A percentile compares a stretch with the other conserved stretches of the same genome.
Conservation (phyloP, 768 basidiomycete species). For the Coprinopsis sp. region DNA sequence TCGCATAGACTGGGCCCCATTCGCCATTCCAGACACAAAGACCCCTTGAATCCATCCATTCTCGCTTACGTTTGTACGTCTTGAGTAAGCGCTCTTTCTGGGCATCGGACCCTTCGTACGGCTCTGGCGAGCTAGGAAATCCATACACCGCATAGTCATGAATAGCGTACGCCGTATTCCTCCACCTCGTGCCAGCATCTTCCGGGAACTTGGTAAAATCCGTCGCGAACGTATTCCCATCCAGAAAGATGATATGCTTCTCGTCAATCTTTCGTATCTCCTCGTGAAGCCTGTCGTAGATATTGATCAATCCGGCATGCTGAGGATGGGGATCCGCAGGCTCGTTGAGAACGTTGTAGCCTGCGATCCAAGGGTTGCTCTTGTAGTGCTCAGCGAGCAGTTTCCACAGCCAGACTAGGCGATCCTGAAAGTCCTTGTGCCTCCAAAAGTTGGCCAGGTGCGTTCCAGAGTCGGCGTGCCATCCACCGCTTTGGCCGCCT, state of each 20-base stretch:
- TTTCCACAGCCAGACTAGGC: slow-evolving; percentile 72
- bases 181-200: slow-evolving; percentile 54
- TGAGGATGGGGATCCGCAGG: slow-evolving; percentile 56
- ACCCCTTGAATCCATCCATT: slow-evolving; percentile 65
- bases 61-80: slow-evolving; percentile 65
- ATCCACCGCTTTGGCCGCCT: slow-evolving; percentile 71
- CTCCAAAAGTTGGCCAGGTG: slow-evolving; percentile 71
- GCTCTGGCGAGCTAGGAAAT: slow-evolving; percentile 61
- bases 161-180: slow-evolving; percentile 71
- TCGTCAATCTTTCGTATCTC: slow-evolving; percentile 69
- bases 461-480: slow-evolving; percentile 74
- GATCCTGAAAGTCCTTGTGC: slow-evolving; percentile 82
- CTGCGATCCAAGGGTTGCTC: slow-evolving; percentile 74
- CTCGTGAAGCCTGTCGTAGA: slow-evolving; percentile 62
- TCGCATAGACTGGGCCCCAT: slow-evolving; percentile 79
- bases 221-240: slow-evolving; percentile 78
- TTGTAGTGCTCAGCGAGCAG: slow-evolving; percentile 69
- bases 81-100: slow-evolving; percentile 47
- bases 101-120: slow-evolving; percentile 47
- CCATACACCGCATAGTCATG: slow-evolving; percentile 75
- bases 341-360: slow-evolving; percentile 84
- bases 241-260: slow-evolving; percentile 71
- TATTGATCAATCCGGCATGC: slow-evolving; percentile 54
- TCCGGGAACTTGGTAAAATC: slow-evolving; percentile 68
- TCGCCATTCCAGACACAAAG: slow-evolving; percentile 80